Evolutionary conservation across 1,284 basidiomycete genomes (phyloP).

Genomic region (Marasmius tenuissimus): DNA sequence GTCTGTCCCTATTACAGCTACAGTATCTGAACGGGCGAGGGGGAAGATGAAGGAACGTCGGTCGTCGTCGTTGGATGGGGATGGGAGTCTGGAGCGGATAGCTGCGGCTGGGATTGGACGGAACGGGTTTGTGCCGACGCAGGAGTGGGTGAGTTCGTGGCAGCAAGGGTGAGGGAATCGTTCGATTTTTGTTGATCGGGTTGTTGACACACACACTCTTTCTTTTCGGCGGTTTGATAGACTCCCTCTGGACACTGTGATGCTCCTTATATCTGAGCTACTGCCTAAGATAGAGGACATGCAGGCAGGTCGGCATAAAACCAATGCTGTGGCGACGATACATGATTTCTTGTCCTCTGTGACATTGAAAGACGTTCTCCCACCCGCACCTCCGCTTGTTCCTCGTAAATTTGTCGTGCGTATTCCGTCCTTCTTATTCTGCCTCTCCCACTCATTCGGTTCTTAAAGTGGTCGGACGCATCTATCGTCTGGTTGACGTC

Average conservation of each 20-base stretch:
- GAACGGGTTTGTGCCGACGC: constrained; percentile 90
- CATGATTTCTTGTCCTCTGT: constrained; percentile 68
- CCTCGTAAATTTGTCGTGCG: constrained; percentile 76
- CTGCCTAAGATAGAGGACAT: constrained; percentile 84
- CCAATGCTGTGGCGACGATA: constrained; percentile 64
- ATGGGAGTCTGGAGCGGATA: constrained; percentile 58
- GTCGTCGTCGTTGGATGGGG: constrained; percentile 61
- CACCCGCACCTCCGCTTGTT: constrained; percentile 60
- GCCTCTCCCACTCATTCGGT: constrained; percentile 9
- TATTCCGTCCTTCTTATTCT: constrained; percentile 12
- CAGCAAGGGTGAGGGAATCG: constrained; percentile 67
- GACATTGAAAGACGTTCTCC: constrained; percentile 68
- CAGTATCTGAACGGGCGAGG: constrained; percentile 77
- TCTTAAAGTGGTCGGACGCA: constrained; percentile 79
- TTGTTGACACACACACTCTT: too few relatives aligned
- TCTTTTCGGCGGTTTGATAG: constrained; percentile 32
- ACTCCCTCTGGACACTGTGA: constrained; percentile 82
- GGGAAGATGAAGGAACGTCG: constrained; percentile 83
- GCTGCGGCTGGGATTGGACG: constrained; percentile 71
- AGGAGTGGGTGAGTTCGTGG: constrained; percentile 93
- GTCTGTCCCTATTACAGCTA: constrained; percentile 24
- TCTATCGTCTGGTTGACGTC: constrained; percentile 89
- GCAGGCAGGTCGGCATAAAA: constrained; percentile 64
- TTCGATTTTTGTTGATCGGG: too few relatives aligned
- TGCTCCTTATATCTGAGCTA: constrained; percentile 84